Evolutionary conservation across 2,329 filamentous ascomycete genomes (phyloP).

Genomic region (Orbilia quercus): DNA sequence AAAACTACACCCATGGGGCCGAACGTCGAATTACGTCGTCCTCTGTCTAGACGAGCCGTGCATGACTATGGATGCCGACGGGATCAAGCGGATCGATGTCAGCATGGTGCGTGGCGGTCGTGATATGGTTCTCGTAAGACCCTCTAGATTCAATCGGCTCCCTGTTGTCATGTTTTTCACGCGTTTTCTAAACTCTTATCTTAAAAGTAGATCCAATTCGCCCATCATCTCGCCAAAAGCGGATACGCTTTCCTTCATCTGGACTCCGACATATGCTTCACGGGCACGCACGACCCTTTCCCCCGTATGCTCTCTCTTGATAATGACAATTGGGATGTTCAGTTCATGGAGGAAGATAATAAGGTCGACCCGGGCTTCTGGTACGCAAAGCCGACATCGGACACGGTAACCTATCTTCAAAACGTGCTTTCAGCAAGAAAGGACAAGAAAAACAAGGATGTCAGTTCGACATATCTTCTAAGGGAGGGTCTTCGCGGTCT

Average conservation of each 20-base stretch:
- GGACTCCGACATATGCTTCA: constrained; percentile 50
- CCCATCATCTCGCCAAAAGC: constrained; percentile 29
- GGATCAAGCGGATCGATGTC: constrained; percentile 44
- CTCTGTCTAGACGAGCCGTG: constrained; percentile 48
- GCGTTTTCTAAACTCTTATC: not conserved
- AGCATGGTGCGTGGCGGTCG: constrained; percentile 51
- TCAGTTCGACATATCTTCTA: constrained; percentile 35
- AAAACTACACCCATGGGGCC: constrained; percentile 47
- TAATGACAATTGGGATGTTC: constrained; percentile 47
- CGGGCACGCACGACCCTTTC: constrained; percentile 48
- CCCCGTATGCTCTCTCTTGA: constrained; percentile 23
- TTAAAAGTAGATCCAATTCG: constrained; percentile 41
- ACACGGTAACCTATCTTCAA: constrained; percentile 26
- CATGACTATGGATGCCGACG: constrained; percentile 36
- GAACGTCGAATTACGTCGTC: constrained; percentile 41
- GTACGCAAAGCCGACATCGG: constrained; percentile 35
- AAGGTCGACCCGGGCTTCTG: constrained; percentile 51
- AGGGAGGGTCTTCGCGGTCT: constrained; percentile 44
- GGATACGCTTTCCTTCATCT: constrained; percentile 44
- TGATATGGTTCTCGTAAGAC: constrained; percentile 30
- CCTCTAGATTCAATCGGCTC: not conserved
- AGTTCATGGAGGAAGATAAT: constrained; percentile 52
- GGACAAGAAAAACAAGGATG: constrained; percentile 28
- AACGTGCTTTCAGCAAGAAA: constrained; percentile 12
- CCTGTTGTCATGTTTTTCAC: not conserved